phyloP scores from a whole-genome alignment of 768 basidiomycete species.

The Pleurotus sapidus region DNA sequence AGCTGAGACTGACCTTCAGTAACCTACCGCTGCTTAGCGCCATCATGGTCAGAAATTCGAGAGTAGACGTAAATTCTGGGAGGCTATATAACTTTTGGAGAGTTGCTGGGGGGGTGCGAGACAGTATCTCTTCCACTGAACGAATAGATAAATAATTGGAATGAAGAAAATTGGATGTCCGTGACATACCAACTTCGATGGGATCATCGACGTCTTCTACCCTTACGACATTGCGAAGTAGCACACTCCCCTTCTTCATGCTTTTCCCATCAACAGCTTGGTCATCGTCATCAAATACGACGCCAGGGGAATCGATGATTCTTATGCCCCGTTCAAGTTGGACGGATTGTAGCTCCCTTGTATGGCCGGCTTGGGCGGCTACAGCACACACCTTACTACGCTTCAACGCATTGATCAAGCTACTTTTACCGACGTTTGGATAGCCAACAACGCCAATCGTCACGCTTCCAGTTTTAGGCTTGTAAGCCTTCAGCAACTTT shows the following conservation, averaged over 20 bases:
- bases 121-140: conserved; percentile 83
- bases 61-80: conserved; percentile 64
- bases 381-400: conserved; percentile 87
- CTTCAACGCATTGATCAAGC: conserved; percentile 90
- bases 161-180: background rate
- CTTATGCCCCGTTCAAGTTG: conserved; percentile 91
- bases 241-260: conserved; percentile 55
- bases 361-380: conserved; percentile 93
- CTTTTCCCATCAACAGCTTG: conserved; percentile 35
- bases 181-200: conserved; percentile 72
- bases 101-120: conserved; percentile 65
- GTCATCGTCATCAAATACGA: conserved; percentile 89
- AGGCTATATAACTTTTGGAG: conserved; percentile 85
- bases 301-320: conserved; percentile 94
- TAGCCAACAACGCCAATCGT: conserved; percentile 94
- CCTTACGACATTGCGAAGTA: conserved; percentile 86
- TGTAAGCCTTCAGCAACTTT: conserved; percentile 81
- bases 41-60: conserved; percentile 89
- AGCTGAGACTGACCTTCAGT: conserved; percentile 55
- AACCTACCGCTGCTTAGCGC: conserved; percentile 81
- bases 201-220: conserved; percentile 92
- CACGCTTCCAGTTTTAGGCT: conserved; percentile 67
- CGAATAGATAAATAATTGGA: background rate
- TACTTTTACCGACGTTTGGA: conserved; percentile 97
- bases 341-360: conserved; percentile 86